Evolutionary conservation across 257 asterid species (phyloP).

Genomic region (Solanum appendiculatum): DNA sequence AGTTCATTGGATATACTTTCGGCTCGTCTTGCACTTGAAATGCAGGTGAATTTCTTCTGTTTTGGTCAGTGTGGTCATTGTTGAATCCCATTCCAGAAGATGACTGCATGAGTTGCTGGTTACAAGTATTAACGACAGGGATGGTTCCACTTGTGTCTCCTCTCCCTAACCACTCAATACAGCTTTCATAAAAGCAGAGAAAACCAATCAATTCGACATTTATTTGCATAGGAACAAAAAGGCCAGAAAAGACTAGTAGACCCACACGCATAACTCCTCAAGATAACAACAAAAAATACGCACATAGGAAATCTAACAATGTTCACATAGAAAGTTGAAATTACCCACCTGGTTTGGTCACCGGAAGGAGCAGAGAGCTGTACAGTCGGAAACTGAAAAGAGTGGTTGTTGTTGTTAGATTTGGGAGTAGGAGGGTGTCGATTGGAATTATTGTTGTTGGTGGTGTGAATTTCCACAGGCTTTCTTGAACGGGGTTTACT

Average conservation of each 20-base stretch:
- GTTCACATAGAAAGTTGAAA: not conserved
- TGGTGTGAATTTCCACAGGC: slow-evolving; percentile 28
- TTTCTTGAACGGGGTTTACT: slow-evolving; percentile 31
- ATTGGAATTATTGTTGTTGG: not conserved
- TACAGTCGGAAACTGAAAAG: slow-evolving; percentile 10
- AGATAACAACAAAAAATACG: slow-evolving; percentile 23
- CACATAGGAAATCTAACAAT: not conserved
- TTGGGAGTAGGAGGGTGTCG: not conserved
- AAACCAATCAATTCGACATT: not conserved
- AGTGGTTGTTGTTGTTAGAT: not conserved
- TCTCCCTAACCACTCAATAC: slow-evolving; percentile 43
- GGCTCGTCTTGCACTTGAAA: slow-evolving; percentile 12
- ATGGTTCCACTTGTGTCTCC: slow-evolving; percentile 15
- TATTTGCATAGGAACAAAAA: slow-evolving; percentile 20
- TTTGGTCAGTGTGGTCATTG: not conserved
- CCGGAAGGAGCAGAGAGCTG: slow-evolving; percentile 16
- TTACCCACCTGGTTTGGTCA: slow-evolving; percentile 38
- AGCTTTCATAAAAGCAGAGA: slow-evolving; percentile 16
- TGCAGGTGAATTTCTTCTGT: not conserved
- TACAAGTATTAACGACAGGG: slow-evolving; percentile 6
- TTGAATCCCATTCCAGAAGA: slow-evolving; percentile 8
- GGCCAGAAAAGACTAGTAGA: slow-evolving; percentile 3
- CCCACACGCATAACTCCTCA: slow-evolving; percentile 7
- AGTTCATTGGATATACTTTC: slow-evolving; percentile 2
- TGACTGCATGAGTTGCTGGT: slow-evolving; percentile 14